Base-by-base conservation (phyloP, 345 rosid genomes). In the Citrus unshiu region DNA sequence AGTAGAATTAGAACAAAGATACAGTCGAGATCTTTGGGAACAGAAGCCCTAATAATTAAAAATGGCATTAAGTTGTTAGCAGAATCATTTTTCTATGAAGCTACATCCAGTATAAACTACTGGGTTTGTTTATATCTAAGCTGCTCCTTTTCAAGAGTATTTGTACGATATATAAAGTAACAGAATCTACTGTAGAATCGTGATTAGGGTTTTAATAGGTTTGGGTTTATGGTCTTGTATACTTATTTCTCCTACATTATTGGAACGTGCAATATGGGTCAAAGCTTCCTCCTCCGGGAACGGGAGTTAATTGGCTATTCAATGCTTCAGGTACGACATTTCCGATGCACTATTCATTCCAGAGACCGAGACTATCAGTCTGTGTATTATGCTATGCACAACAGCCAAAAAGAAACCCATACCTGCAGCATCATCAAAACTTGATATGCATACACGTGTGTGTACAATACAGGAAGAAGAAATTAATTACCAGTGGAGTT, bases 401-500 rank as follows among this genome's bases (percentile, higher is more conserved):
- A 63, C 59, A 73, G 57, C 22, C 34, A 58, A 78, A 60, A 61
- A 16, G 27, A 25, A 79, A 57, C 25, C 70, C 72, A 40, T 74
- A 65, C 72, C 78, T 70, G 80, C 81, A 78, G 85, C 51, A 46
- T 46, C 51, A 46, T 3, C 51, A 46, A 12, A 46, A 13, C 16
- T 46, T 46, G 51, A 46, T 46, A 13, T 12, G 18, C 51, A 46
- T 46, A 46, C 51, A 46, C 18, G 51, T 46, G 51, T 9, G 12
- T 13, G 51, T 46, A 46, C 51, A 12, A 13, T 46, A 46, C 18
- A 46, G 51, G 18, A 13, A 12, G 51, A 46, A 46, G 51, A 46
- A 46, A 46, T 46, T 12, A 79, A 62, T 68, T 93, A 95, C 98
- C 97, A 72, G 95, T 79, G 73, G 93, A 78, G 75, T 90, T 89